Conservation (phyloP, 1,139 yeast genomes). For the Lodderomyces jiufengensis region DNA sequence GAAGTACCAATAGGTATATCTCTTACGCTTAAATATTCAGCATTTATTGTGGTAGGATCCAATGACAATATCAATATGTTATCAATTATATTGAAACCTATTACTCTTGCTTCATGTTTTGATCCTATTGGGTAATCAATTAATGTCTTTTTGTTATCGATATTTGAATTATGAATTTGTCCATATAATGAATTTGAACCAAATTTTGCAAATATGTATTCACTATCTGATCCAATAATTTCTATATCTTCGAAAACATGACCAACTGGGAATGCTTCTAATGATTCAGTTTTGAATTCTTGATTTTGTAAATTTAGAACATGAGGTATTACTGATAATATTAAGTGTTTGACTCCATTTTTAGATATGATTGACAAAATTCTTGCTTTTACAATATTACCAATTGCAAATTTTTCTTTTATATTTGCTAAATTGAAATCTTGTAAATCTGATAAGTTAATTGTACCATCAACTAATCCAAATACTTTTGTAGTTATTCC, state of each 20-base stretch:
- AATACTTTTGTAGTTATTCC: slow-evolving; percentile 68
- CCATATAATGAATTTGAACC: slow-evolving; percentile 58
- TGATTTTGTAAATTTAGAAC: slow-evolving; percentile 29
- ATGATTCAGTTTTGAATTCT: slow-evolving; percentile 14
- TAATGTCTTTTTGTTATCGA: slow-evolving; percentile 45
- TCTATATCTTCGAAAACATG: slow-evolving; percentile 58
- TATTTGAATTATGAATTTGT: slow-evolving; percentile 69
- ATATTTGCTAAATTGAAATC: slow-evolving; percentile 46
- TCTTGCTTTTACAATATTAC: slow-evolving; percentile 66
- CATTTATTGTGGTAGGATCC: slow-evolving; percentile 59
- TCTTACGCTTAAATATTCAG: slow-evolving; percentile 59
- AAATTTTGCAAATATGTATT: slow-evolving; percentile 54
- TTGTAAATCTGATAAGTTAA: slow-evolving; percentile 65
- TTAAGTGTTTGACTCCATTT: slow-evolving; percentile 56
- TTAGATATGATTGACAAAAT: slow-evolving; percentile 58
- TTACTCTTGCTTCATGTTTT: slow-evolving; percentile 70
- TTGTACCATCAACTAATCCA: slow-evolving; percentile 72
- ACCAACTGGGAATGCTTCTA: slow-evolving; percentile 78
- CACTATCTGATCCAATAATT: slow-evolving; percentile 55
- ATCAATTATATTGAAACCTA: slow-evolving; percentile 68
- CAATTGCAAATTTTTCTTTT: slow-evolving; percentile 61
- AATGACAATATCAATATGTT: slow-evolving; percentile 64
- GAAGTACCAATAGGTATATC: slow-evolving; percentile 78
- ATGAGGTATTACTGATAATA: slow-evolving; percentile 63
- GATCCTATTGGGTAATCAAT: slow-evolving; percentile 60